These are phyloP conservation scores for Dunaliella primolecta DNA, from an alignment of 139 green algal genomes.

Conservation along the genomic window DNA sequence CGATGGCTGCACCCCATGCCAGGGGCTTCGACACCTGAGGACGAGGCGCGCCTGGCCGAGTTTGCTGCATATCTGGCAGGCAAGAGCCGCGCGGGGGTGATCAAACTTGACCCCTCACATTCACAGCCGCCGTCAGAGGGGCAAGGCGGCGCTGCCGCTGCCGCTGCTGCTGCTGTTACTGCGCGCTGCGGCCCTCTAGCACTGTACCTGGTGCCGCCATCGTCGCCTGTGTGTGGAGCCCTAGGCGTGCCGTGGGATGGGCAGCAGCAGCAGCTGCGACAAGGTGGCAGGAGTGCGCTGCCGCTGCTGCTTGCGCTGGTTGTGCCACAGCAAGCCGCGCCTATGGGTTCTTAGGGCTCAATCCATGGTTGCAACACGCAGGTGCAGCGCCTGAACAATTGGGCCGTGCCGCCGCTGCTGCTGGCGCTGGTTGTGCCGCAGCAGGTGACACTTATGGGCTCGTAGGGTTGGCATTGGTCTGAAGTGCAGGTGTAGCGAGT, in stretches of 20 bases:
- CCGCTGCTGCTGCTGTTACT: neutral
- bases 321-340: neutral
- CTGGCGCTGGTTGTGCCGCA: neutral
- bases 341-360: neutral
- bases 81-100: slow-evolving; percentile 31
- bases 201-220: slow-evolving; percentile 23
- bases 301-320: neutral
- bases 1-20: neutral
- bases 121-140: no score
- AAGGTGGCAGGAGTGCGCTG: neutral
- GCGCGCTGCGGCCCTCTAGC: neutral
- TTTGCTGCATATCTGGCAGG: slow-evolving; percentile 16
- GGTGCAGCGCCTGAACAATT: neutral
- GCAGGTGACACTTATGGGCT: neutral
- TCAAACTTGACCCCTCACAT: slow-evolving; percentile 25
- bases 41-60: neutral
- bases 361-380: neutral
- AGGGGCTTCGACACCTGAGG: neutral
- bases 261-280: no score
- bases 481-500: no score
- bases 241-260: neutral
- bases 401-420: neutral
- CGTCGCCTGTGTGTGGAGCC: neutral
- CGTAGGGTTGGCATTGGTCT: no score
- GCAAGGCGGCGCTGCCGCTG: neutral